Evolutionary conservation across 169 alveolate species (phyloP), one percentile per base, ranked within the genome.

Genomic region (Eimeria tenella): DNA sequence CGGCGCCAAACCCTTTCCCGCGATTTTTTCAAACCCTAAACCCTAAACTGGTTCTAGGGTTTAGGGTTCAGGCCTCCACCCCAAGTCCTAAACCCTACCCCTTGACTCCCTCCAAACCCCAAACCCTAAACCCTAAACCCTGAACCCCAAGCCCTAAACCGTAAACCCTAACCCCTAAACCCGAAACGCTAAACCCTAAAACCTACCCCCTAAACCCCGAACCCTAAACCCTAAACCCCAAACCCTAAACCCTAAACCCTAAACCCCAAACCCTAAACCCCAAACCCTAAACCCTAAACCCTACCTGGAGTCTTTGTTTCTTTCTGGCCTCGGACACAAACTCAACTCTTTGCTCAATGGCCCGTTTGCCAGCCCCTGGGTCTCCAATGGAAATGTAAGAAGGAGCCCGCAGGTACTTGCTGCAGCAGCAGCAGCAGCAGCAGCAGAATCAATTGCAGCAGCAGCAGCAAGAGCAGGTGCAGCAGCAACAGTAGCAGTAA

Each of bases 351-450:
- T 99, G 99, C 70, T 98, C 99, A 58, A 99, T 98, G 17, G 99
- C 97, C 23, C 98, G 95, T 93, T 98, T 98, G 1, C 99, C 99
- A 23, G 98, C 98, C 13, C 99, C 99, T 0, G 98, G 98, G 84
- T 98, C 99, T 23, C 99, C 99, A 73, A 99, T 98, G 68, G 99
- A 96, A 42, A 98, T 97, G 93, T 95, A 96, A 4, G 98, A 98
- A 42, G 99, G 99, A 17, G 98, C 95, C 58, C 99, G 93, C 31
- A 99, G 96, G 89, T 98, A 98, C 95, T 96, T 97, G 90, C 94
- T 94, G 96, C 49, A 25, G 71, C 60, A 15, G 81, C 63, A 73
- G 63, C 42, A 9, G 88, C 21, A 81, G 83, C 71, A 87, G 70
- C 87, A 77, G 87, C 62, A 49, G 77, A 19, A 56, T n/a, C n/a